Evolutionary conservation across 495 filamentous ascomycete genomes (phyloP), one percentile per base, ranked within the genome.

Genomic region (Achaetomiella virescens): DNA sequence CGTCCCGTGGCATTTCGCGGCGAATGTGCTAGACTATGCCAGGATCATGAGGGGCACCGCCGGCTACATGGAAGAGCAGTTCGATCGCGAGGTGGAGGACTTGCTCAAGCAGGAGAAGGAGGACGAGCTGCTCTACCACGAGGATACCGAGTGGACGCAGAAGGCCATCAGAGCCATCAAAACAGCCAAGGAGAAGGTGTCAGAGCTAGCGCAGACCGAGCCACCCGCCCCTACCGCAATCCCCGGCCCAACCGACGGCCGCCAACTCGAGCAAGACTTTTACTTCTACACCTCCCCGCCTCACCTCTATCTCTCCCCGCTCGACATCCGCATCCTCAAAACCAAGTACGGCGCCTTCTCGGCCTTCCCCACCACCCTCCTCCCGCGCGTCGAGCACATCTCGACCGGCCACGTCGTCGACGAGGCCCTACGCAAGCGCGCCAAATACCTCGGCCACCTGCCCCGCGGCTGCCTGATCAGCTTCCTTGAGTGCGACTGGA

Each of bases 401-500:
- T 92, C 89, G 3, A 90, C 88, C 1, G 90, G 91, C 20, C 90
- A 97, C 62, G 85, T 89, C 18, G 83, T 98, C 25, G 95, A 97
- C 61, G 91, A 97, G 61, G 86, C 89, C 25, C 73, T 97, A 33
- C 83, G 93, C 37, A 89, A 87, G 69, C 81, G 90, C 48, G 82
- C 89, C 31, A 96, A 93, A 68, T 98, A 97, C 62, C 79, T 98
- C 1, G 84, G 85, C 7, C 93, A 98, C 67, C 80, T 98, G 14
- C 93, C 93, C 0, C 82, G 90, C 51, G 93, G 93, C 2, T 97
- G 92, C 69, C 89, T 96, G 57, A 89, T 97, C 38, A 88, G 80
- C 60, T 97, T 97, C 63, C 73, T 98, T 0, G 93, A 97, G 70
- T 98, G 93, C 62, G 90, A 98, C 67, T 98, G 93, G 93, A 90